These are phyloP conservation scores for Artemisia argyi DNA, from an alignment of 129 eudicot species.

Conservation along the genomic window DNA sequence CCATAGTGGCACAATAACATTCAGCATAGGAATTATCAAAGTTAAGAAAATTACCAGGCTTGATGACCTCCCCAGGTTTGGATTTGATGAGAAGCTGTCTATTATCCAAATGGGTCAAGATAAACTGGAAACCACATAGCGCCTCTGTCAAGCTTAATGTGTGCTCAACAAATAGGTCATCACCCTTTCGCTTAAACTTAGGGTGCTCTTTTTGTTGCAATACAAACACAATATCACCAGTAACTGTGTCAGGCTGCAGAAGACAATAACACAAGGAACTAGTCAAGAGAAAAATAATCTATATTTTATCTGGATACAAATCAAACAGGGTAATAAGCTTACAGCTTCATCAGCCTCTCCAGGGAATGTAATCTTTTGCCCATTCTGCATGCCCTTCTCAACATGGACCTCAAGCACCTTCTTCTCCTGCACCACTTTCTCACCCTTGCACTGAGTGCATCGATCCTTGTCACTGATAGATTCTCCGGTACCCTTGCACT, in stretches of 20 bases:
- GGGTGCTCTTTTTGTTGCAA: slow-evolving; percentile 83
- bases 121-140: slow-evolving; percentile 78
- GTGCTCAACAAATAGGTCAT: slow-evolving; percentile 74
- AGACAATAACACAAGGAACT: slow-evolving; percentile 1
- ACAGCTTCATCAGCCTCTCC: slow-evolving; percentile 90
- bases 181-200: slow-evolving; percentile 81
- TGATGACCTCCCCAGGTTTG: slow-evolving; percentile 73
- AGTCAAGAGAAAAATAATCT: background rate
- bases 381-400: slow-evolving; percentile 81
- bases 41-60: slow-evolving; percentile 53
- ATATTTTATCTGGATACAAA: background rate
- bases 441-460: too few species aligned
- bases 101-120: slow-evolving; percentile 63
- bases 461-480: slow-evolving; percentile 37
- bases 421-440: slow-evolving; percentile 56
- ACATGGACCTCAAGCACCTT: slow-evolving; percentile 66
- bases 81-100: slow-evolving; percentile 75
- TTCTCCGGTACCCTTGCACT: slow-evolving; percentile 78
- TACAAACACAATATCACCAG: slow-evolving; percentile 71
- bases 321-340: slow-evolving; percentile 11
- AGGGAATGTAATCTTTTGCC: slow-evolving; percentile 68
- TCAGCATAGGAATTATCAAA: background rate
- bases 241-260: slow-evolving; percentile 71
- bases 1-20: background rate
- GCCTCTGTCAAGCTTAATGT: slow-evolving; percentile 70